These are phyloP conservation scores for Choiromyces venosus DNA, from an alignment of 495 filamentous ascomycete genomes.

Conservation along the genomic window DNA sequence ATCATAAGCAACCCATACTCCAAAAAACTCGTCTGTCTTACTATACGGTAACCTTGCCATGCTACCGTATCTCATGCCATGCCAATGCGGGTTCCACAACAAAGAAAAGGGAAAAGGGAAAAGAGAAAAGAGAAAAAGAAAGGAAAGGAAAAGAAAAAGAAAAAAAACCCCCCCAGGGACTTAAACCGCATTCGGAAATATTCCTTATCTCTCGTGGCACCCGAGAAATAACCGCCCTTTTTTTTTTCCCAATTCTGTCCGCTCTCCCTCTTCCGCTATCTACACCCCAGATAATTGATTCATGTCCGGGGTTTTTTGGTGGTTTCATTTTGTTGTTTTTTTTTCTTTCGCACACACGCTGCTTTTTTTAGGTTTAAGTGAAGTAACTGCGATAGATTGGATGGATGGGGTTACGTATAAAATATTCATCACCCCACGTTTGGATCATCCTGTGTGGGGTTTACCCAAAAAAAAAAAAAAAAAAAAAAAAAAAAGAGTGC, in stretches of 20 bases:
- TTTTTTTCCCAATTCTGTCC: conserved; percentile 2
- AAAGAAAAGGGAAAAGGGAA: not conserved
- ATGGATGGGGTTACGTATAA: not conserved
- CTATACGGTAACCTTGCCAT: too few relatives aligned
- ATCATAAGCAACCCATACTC: not conserved
- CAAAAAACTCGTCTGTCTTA: not conserved
- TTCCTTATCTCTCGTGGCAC: conserved; percentile 36
- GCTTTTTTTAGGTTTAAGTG: not conserved
- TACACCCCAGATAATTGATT: conserved; percentile 14
- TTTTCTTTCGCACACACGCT: not conserved
- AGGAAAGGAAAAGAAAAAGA: not conserved
- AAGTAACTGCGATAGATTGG: not conserved
- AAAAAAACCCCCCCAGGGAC: not conserved
- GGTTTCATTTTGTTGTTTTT: not conserved
- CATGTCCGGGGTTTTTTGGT: not conserved
- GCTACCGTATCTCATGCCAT: not conserved
- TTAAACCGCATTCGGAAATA: conserved; percentile 15
- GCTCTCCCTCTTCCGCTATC: conserved; percentile 6
- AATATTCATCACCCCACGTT: conserved; percentile 2
- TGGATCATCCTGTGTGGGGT: not conserved
- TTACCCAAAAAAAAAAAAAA: not conserved
- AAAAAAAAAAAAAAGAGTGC: not conserved
- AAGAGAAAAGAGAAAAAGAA: not conserved
- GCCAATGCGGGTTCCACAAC: not conserved
- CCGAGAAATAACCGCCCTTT: conserved; percentile 32